Base-by-base conservation (phyloP, 2,329 filamentous ascomycete genomes). In the Ophiostoma ips region DNA sequence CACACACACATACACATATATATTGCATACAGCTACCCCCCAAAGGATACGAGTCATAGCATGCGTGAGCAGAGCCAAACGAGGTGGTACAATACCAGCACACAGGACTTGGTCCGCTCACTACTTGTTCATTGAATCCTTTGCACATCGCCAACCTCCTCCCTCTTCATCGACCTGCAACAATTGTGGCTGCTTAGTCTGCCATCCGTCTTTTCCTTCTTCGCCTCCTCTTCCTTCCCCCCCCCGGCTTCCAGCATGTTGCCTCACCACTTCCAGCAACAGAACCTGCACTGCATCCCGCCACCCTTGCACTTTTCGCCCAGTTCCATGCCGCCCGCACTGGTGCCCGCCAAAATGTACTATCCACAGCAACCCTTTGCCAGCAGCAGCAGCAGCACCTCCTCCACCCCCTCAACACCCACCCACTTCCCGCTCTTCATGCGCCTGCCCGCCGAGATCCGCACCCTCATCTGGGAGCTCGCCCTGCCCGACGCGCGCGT, bases 401-500 rank as follows among this genome's bases (percentile, higher is more conserved):
- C n/a, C 44, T 5, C 37, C 30, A n/a, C 16, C 28, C 4, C 45
- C 49, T 46, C 43, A 50, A 52, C 52, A 35, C 50, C 33, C 55
- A 30, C 53, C 55, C 12, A 48, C 31, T 47, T 65, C 64, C 41
- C 53, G 43, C 49, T 56, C 53, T 44, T 66, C 65, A 52, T 54
- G 18, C 54, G 59, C 50, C 63, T 72, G 8, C 70, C 70, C 28
- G 58, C 64, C 18, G 70, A 72, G 60, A 62, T 72, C 49, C 65
- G 69, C 35, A 63, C 65, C 53, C 66, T 69, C 60, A 66, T 72
- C 51, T 72, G 70, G 70, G 63, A 65, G 36, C 66, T 65, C 53
- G 64, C 69, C 1, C 62, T 72, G 31, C 70, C 70, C 1, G 67
- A 69, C 34, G 53, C 65, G 3, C 66, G 69, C 35, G 68, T 71